Evolutionary conservation across 78 protist species (phyloP), one percentile per base, ranked within the genome.

Genomic region (Mantamonas sphyraenae): DNA sequence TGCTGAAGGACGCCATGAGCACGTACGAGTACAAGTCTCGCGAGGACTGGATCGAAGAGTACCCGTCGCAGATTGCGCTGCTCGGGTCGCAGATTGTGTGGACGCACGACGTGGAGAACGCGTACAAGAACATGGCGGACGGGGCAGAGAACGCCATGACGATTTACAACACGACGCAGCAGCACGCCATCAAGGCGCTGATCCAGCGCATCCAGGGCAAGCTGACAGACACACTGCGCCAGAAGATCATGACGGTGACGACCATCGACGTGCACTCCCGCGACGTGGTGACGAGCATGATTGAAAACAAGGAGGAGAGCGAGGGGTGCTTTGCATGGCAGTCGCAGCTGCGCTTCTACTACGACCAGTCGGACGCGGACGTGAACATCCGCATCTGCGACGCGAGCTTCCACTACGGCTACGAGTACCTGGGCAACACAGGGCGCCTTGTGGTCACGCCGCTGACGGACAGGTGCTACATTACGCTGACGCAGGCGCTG

Each of bases 391-490:
- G 35, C 74, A 76, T 83, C 64, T 33, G 70, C 83, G 96, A 92
- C 59, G 89, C 90, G 35, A 64, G 56, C 53, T 79, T 82, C 67
- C 0, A 14, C 38, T 45, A 77, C 55, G 43, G 71, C 22, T 81
- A 86, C 74, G 97, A 93, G 83, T 93, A 89, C 73, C 73, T 93
- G 38, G 97, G 97, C 24, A 80, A 81, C 66, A 31, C 74, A 26
- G 71, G 84, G 12, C 83, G 97, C 34, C 80, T 93, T 9, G 97
- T 93, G 57, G 81, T 93, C 68, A 93, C 97, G 3, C 89, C 91
- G 31, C 84, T 92, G 26, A 92, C 96, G n/a, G 96, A 92, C 35
- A 76, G 96, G 28, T 88, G 92, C 79, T 93, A 93, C 90, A 85
- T 93, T 75, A 93, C 97, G 2, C 84, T 89, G 38, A 73, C 91